Evolutionary conservation across 1,284 basidiomycete genomes (phyloP), one percentile per base, ranked within the genome.

Genomic region (Hymenochaete sp.): DNA sequence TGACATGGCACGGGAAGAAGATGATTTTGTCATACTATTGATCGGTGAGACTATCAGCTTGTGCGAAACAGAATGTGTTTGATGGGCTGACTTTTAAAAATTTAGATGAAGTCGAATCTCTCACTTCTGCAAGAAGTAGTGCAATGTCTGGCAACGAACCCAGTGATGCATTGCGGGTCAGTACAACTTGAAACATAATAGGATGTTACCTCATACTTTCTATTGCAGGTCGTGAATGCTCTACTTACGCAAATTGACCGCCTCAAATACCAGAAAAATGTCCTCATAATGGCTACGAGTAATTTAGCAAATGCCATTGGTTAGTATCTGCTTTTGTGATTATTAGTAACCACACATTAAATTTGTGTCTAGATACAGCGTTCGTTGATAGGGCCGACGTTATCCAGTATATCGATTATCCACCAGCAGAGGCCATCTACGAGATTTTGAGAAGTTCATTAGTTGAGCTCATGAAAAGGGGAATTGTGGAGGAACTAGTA

Each of bases 351-450:
- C 26, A 10, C 11, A 28, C 19, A n/a, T 21, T 38, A 27, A 42
- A 1, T 32, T 19, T 21, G 32, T 31, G 8, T 38, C 35, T 55
- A 95, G 95, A 98, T 59, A 79, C 79, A 37, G 96, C 95, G 0
- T 98, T 98, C 59, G 79, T 98, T 44, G 96, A 98, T 59, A 82
- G 96, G 37, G 96, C 93, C 9, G 96, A 99, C 58, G 92, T 98
- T 48, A 81, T 95, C 38, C 93, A 97, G 69, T 96, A 91, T 58
- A 77, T 98, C 28, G 93, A 93, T 49, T 73, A 91, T 4, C 95
- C 95, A 1, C 81, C 92, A 3, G 73, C 82, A 3, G 81, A 93
- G 55, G 95, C 93, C 0, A 77, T 98, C 42, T 98, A 97, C 63
- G 89, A 90, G 64, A 98, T 98, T 52, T 66, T 98, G n/a, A 71